phyloP scores from a whole-genome alignment of 768 basidiomycete species.

The Lactarius evosmus region DNA sequence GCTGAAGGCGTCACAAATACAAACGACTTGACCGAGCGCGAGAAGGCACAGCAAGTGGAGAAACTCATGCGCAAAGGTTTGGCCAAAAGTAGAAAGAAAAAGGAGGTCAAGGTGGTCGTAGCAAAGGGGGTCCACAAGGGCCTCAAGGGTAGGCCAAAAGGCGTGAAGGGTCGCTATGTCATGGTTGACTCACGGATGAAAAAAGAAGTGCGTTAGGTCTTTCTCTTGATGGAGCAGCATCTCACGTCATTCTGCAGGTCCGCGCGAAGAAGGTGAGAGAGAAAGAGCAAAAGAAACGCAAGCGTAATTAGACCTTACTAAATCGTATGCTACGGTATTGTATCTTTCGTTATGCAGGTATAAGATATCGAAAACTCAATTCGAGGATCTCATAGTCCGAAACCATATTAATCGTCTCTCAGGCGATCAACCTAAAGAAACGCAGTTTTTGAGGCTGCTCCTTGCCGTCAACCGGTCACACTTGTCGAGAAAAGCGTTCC shows the following conservation, averaged over 20 bases:
- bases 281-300: constrained; percentile 64
- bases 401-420: constrained; percentile 1
- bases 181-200: constrained; percentile 95
- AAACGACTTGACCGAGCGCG: constrained; percentile 87
- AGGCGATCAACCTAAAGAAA: neutral
- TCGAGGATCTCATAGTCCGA: neutral
- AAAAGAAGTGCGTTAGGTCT: constrained; percentile 65
- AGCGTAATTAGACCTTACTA: constrained; percentile 35
- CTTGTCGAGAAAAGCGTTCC: constrained; percentile 44
- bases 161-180: constrained; percentile 90
- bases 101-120: constrained; percentile 82
- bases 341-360: constrained; percentile 5
- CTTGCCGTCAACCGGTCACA: constrained; percentile 42
- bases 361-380: neutral
- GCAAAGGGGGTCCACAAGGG: constrained; percentile 90
- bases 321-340: constrained; percentile 1
- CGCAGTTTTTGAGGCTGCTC: constrained; percentile 23
- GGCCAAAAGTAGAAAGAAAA: constrained; percentile 66
- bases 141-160: constrained; percentile 88
- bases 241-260: constrained; percentile 45
- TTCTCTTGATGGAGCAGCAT: constrained; percentile 9
- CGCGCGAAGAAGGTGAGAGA: constrained; percentile 79
- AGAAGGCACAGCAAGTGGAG: constrained; percentile 92
- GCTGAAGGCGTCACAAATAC: constrained; percentile 90
- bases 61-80: constrained; percentile 84